Evolutionary conservation across 495 filamentous ascomycete genomes (phyloP).

Genomic region (Neohortaea acidophila): DNA sequence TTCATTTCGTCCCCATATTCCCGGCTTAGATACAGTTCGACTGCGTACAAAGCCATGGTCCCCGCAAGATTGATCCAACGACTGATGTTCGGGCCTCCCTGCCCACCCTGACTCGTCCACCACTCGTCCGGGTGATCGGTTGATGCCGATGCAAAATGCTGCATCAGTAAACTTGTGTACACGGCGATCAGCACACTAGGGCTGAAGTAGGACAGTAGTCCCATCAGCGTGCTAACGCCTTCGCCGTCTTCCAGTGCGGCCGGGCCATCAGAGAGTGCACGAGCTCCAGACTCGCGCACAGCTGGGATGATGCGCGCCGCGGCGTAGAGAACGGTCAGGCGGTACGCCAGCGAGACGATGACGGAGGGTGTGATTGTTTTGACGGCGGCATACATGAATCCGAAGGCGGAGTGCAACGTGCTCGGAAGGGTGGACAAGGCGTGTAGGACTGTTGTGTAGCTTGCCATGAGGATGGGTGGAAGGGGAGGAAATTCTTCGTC

Average conservation of each 20-base stretch:
- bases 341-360: constrained; percentile 82
- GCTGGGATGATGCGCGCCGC: constrained; percentile 93
- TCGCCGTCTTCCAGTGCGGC: constrained; percentile 64
- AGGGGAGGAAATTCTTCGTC: constrained; percentile 56
- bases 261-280: constrained; percentile 66
- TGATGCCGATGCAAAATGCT: constrained; percentile 71
- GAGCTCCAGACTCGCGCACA: constrained; percentile 68
- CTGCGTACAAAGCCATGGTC: constrained; percentile 75
- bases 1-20: constrained; percentile 56
- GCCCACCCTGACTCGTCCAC: constrained; percentile 67
- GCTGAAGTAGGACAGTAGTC: constrained; percentile 77
- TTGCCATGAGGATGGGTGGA: constrained; percentile 96
- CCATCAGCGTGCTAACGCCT: constrained; percentile 60
- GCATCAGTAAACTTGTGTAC: constrained; percentile 91
- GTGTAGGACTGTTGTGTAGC: constrained; percentile 78
- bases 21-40: constrained; percentile 73
- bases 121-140: constrained; percentile 53
- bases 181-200: constrained; percentile 85
- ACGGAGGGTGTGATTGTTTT: constrained; percentile 90
- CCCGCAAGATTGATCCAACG: constrained; percentile 80
- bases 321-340: constrained; percentile 84
- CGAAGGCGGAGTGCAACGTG: constrained; percentile 68
- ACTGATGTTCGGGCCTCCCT: constrained; percentile 72
- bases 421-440: constrained; percentile 69
- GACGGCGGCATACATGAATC: constrained; percentile 75